Evolutionary conservation across 2,329 filamentous ascomycete species (phyloP).

Genomic region (Pyrenophora teres): DNA sequence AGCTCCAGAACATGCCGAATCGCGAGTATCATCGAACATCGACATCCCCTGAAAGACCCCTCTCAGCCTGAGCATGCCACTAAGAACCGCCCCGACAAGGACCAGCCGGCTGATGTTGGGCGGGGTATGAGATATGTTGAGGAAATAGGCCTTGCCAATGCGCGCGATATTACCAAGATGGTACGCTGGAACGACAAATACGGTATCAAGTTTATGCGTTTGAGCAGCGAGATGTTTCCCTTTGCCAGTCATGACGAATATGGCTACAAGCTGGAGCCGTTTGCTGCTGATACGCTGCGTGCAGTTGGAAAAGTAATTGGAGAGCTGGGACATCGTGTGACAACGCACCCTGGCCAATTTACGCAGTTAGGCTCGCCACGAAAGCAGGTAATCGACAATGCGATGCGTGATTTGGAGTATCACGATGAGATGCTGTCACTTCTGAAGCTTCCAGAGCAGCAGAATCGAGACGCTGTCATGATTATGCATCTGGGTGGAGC

Average conservation of each 20-base stretch:
- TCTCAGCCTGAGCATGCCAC: conserved; percentile 76
- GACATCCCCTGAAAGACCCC: conserved; percentile 78
- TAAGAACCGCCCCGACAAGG: conserved; percentile 83
- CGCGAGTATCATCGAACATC: conserved; percentile 85
- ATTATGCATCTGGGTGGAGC: conserved; percentile 91
- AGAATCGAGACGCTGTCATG: conserved; percentile 87
- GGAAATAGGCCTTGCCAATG: conserved; percentile 78
- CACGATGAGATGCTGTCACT: conserved; percentile 84
- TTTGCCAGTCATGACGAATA: conserved; percentile 89
- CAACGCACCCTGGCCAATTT: conserved; percentile 87
- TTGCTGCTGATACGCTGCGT: conserved; percentile 76
- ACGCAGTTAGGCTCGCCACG: conserved; percentile 88
- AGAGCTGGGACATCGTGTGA: conserved; percentile 80
- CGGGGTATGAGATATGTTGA: conserved; percentile 76
- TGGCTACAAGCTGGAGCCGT: conserved; percentile 82
- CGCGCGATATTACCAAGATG: conserved; percentile 82
- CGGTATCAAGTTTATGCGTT: conserved; percentile 86
- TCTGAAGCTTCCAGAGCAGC: conserved; percentile 75
- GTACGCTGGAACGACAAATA: conserved; percentile 90
- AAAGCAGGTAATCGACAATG: conserved; percentile 73
- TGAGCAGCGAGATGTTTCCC: conserved; percentile 96
- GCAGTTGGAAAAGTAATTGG: conserved; percentile 78
- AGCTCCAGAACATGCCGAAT: conserved; percentile 91
- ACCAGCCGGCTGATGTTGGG: conserved; percentile 66
- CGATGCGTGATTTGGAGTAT: conserved; percentile 82